Percentiles rank a stretch among this genome's conserved stretches.
Evolutionary conservation across 1,139 yeast species (phyloP).

Genomic region (Kazachstania sp.): DNA sequence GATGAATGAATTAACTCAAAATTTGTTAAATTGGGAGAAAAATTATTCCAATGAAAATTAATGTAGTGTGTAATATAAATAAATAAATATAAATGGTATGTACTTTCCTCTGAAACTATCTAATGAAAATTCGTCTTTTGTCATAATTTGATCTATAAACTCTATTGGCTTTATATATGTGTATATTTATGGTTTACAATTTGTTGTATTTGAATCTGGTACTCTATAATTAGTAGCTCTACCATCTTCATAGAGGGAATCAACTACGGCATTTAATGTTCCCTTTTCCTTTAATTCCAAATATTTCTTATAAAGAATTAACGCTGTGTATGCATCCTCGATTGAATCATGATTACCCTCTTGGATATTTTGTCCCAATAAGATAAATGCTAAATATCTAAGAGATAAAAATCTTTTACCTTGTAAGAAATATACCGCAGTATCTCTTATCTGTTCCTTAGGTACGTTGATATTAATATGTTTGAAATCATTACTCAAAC

Average conservation of each 20-base stretch:
- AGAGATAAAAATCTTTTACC: constrained; percentile 74
- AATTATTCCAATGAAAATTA: constrained; percentile 33
- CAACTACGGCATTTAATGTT: constrained; percentile 51
- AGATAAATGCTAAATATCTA: constrained; percentile 75
- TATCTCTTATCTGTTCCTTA: constrained; percentile 73
- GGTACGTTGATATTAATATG: constrained; percentile 91
- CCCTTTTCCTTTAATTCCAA: constrained; percentile 51
- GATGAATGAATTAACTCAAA: constrained; percentile 62
- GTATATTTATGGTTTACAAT: background rate
- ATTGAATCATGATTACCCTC: constrained; percentile 93
- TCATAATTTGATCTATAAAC: background rate
- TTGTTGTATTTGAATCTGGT: constrained; percentile 30
- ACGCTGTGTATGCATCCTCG: constrained; percentile 89
- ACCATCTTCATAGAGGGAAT: constrained; percentile 71
- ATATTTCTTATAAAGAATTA: constrained; percentile 66
- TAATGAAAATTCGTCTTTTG: too few relatives aligned
- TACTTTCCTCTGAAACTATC: background rate
- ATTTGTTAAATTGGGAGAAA: constrained; percentile 68
- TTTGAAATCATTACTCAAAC: constrained; percentile 82
- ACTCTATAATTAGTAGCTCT: constrained; percentile 50
- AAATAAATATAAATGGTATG: background rate
- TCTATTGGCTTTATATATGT: background rate
- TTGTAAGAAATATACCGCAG: constrained; percentile 68
- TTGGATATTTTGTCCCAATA: constrained; percentile 71
- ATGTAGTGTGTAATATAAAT: background rate